A percentile compares a stretch with the other conserved stretches of the same genome.
Evolutionary conservation across 495 filamentous ascomycete species (phyloP).

Genomic region (Penicillium cataractarum): DNA sequence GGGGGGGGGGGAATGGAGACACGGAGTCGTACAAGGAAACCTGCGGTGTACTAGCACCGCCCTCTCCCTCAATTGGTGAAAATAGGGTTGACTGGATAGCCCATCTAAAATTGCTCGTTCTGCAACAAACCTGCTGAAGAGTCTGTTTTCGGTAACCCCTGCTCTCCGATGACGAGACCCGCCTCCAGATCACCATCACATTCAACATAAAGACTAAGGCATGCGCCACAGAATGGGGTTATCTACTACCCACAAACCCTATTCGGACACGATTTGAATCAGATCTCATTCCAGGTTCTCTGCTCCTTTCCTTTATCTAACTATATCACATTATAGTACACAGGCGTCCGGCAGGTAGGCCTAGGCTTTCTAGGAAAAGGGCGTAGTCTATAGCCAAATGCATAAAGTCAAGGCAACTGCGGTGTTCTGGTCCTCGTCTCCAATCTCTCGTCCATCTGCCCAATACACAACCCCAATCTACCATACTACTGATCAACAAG

Average conservation of each 20-base stretch:
- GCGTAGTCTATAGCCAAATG: no score
- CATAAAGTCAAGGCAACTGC: no score
- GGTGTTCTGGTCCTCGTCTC: no score
- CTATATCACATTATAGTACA: background rate
- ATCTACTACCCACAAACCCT: background rate
- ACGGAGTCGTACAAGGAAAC: slow-evolving; percentile 8
- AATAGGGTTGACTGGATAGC: background rate
- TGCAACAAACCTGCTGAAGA: background rate
- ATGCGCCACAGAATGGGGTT: slow-evolving; percentile 2
- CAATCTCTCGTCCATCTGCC: no score
- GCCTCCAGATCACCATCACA: background rate
- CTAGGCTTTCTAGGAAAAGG: no score
- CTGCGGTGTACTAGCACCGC: slow-evolving; percentile 3
- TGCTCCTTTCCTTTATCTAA: background rate
- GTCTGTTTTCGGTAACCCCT: background rate
- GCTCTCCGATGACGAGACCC: background rate
- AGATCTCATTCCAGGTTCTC: background rate
- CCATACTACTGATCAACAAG: no score
- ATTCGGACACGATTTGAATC: background rate
- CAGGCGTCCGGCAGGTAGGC: no score
- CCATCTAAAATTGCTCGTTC: slow-evolving; percentile 7
- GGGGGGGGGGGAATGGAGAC: background rate
- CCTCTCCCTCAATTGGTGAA: no score
- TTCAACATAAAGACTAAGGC: background rate
- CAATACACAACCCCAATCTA: no score